These are phyloP conservation scores for Cucurbita moschata DNA, from an alignment of 306 rosid species.

Conservation along the genomic window DNA sequence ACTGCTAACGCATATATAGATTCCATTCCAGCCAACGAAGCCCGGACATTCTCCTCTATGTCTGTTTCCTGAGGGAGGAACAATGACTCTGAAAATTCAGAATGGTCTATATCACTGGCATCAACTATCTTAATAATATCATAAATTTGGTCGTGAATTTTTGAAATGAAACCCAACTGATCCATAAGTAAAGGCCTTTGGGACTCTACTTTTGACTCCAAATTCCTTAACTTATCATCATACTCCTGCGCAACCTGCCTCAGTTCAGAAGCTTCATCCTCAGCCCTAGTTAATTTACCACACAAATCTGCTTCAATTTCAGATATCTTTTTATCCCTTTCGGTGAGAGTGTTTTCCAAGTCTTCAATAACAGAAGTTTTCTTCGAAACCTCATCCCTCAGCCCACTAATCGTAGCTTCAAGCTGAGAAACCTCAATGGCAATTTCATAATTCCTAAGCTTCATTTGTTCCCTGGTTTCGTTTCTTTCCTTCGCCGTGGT, in stretches of 20 bases:
- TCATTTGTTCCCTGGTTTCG: slow-evolving; percentile 85
- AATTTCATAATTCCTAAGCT: slow-evolving; percentile 85
- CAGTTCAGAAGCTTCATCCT: slow-evolving; percentile 41
- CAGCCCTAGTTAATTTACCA: slow-evolving; percentile 35
- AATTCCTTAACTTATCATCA: slow-evolving; percentile 47
- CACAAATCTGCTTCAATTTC: slow-evolving; percentile 35
- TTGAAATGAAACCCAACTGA: slow-evolving; percentile 65
- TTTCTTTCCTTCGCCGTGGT: slow-evolving; percentile 51
- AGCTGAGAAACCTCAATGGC: slow-evolving; percentile 96
- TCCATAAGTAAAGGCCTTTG: slow-evolving; percentile 64
- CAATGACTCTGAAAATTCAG: slow-evolving; percentile 52
- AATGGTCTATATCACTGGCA: slow-evolving; percentile 38
- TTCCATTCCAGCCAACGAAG: slow-evolving; percentile 91
- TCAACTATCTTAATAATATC: slow-evolving; percentile 44
- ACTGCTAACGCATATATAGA: slow-evolving; percentile 53
- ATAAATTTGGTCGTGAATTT: slow-evolving; percentile 61
- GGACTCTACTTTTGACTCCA: slow-evolving; percentile 38
- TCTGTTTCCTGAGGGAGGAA: slow-evolving; percentile 88
- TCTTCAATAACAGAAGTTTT: slow-evolving; percentile 34
- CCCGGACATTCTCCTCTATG: slow-evolving; percentile 69
- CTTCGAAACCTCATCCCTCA: slow-evolving; percentile 71
- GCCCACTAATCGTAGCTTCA: slow-evolving; percentile 63
- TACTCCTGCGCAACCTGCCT: slow-evolving; percentile 44
- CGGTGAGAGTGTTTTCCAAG: slow-evolving; percentile 44
- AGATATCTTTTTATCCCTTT: slow-evolving; percentile 42